phyloP scores from a whole-genome alignment of 73 alveolate genomes.

The Breviolum minutum region DNA sequence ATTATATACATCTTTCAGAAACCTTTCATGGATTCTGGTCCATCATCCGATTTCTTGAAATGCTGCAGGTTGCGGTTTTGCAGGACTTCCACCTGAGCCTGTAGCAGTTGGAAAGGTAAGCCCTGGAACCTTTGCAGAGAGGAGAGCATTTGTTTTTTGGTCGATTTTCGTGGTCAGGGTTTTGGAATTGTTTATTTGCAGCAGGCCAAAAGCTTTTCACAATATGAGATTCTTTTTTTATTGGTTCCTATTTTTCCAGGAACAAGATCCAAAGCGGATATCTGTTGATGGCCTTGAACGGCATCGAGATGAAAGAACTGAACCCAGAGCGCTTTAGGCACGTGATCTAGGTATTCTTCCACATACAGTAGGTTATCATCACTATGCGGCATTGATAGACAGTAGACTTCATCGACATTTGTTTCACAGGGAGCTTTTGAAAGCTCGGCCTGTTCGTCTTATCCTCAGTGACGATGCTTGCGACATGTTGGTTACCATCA shows the following conservation, averaged over 20 bases:
- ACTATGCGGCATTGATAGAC: too few species aligned
- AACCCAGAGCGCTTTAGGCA: conserved; percentile 52
- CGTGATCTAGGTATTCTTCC: neutral
- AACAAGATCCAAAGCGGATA: conserved; percentile 65
- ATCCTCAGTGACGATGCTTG: neutral
- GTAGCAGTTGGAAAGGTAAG: conserved; percentile 46
- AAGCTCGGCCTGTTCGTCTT: conserved; percentile 44
- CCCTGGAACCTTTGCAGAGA: conserved; percentile 50
- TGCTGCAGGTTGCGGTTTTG: conserved; percentile 53
- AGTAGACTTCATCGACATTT: neutral
- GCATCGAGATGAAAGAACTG: conserved; percentile 38
- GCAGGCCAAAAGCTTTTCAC: too few species aligned
- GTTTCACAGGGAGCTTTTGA: conserved; percentile 33
- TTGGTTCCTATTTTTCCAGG: neutral
- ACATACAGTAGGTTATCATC: too few species aligned
- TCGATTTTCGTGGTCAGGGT: neutral
- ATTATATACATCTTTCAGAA: too few species aligned
- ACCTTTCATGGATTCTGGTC: too few species aligned
- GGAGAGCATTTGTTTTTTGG: neutral
- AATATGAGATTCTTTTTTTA: neutral
- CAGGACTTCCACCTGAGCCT: conserved; percentile 65
- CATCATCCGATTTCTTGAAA: neutral
- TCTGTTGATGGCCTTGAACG: conserved; percentile 62
- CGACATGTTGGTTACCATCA: too few species aligned
- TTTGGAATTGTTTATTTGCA: too few species aligned